These are phyloP conservation scores for Hylodesmum podocarpum DNA, from an alignment of 306 rosid genomes.

Conservation along the genomic window DNA sequence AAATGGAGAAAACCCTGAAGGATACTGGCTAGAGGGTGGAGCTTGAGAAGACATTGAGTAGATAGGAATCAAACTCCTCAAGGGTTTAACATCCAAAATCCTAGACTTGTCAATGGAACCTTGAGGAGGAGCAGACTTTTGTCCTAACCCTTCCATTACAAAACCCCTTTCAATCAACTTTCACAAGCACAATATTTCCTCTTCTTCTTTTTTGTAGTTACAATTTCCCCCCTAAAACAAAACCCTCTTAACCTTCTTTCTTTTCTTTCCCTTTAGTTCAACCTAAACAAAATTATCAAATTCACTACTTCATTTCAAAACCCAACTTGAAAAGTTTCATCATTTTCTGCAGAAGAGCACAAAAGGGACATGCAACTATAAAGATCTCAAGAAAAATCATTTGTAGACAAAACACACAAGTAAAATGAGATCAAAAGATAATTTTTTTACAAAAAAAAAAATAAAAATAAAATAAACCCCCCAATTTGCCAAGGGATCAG, in stretches of 20 bases:
- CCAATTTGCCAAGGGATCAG: background rate
- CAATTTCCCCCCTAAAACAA: background rate
- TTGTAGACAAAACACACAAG: background rate
- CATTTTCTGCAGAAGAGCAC: constrained; percentile 27
- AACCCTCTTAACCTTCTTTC: background rate
- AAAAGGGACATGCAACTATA: constrained; percentile 22
- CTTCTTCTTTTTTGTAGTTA: background rate
- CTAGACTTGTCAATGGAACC: constrained; percentile 52
- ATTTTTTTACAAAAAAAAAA: too few species aligned
- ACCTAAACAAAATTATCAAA: background rate
- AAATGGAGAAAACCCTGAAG: constrained; percentile 57
- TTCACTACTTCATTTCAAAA: constrained; percentile 18
- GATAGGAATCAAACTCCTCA: constrained; percentile 57
- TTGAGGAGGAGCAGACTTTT: constrained; percentile 42
- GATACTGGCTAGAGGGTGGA: constrained; percentile 35
- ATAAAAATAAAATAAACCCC: background rate
- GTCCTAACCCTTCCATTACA: constrained; percentile 55
- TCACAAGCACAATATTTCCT: background rate
- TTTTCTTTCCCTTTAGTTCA: background rate
- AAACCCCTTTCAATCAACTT: constrained; percentile 27
- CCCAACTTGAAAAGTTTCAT: constrained; percentile 3
- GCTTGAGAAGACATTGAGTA: constrained; percentile 41
- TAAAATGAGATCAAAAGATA: constrained; percentile 27
- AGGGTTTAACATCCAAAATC: constrained; percentile 64
- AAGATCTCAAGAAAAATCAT: background rate